A percentile compares a stretch with the other conserved stretches of the same genome.
These are phyloP conservation scores for Volvox africanus DNA, from an alignment of 139 green algal species.

Conservation along the genomic window DNA sequence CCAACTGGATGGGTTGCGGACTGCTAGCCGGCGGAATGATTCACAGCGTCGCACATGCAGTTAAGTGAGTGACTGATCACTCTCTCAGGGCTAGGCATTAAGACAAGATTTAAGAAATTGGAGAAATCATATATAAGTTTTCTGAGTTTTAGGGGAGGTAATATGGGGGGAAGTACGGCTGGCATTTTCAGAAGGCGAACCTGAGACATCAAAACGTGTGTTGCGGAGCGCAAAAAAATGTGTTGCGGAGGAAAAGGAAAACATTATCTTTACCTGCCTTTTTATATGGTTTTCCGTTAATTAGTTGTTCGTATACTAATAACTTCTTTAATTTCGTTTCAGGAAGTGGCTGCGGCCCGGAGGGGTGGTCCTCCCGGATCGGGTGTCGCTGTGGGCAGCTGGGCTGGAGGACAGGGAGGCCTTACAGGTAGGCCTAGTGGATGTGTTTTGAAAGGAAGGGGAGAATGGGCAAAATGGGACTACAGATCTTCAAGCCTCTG, in stretches of 20 bases:
- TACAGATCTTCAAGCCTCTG: too few relatives aligned
- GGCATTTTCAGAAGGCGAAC: too few relatives aligned
- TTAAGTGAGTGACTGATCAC: constrained; percentile 7
- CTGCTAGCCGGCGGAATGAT: constrained; percentile 66
- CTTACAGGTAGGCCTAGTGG: constrained; percentile 26
- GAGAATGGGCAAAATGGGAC: background rate
- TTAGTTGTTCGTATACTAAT: background rate
- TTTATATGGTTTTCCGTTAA: too few relatives aligned
- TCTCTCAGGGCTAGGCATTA: too few relatives aligned
- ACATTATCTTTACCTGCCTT: background rate
- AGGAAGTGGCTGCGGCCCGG: constrained; percentile 71
- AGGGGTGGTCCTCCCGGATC: constrained; percentile 77
- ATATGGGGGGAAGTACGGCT: too few relatives aligned
- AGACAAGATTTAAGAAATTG: too few relatives aligned
- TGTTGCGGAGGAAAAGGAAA: too few relatives aligned
- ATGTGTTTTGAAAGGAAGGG: background rate
- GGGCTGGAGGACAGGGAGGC: constrained; percentile 87
- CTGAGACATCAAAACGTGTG: too few relatives aligned
- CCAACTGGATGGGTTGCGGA: constrained; percentile 81
- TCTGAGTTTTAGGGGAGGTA: too few relatives aligned
- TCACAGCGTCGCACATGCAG: background rate
- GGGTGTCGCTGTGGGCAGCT: constrained; percentile 58
- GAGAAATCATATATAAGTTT: too few relatives aligned
- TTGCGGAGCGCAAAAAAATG: too few relatives aligned
- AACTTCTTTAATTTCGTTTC: background rate